Evolutionary conservation across 2,329 filamentous ascomycete genomes (phyloP).

Genomic region (Scortechinia acanthostroma): DNA sequence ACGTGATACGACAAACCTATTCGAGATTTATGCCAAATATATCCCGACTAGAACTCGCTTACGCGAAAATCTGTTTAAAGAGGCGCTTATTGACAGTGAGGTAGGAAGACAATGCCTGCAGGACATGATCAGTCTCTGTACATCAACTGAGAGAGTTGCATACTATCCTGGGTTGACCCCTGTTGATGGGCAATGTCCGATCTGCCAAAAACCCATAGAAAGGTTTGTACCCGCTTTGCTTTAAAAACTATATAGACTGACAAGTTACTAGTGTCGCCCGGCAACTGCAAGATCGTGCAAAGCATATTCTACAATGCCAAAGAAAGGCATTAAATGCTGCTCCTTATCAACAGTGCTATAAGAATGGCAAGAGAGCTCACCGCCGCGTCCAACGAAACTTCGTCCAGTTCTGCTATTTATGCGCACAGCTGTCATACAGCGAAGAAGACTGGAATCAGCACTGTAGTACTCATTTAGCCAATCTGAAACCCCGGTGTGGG

Average conservation of each 20-base stretch:
- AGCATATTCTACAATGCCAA: not conserved
- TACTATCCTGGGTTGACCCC: constrained; percentile 2
- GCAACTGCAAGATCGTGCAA: not conserved
- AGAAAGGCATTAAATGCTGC: not conserved
- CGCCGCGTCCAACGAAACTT: not conserved
- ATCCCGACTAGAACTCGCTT: not conserved
- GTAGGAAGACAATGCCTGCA: not conserved
- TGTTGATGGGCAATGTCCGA: constrained; percentile 2
- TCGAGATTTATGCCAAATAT: constrained; percentile 5
- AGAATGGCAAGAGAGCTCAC: not conserved
- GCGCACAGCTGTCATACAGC: not conserved
- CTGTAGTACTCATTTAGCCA: not conserved
- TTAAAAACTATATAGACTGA: not conserved
- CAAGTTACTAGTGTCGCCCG: no score
- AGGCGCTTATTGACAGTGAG: not conserved
- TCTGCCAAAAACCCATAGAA: not conserved
- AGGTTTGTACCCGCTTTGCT: not conserved
- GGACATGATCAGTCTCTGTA: not conserved
- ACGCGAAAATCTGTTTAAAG: not conserved
- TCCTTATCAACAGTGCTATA: not conserved
- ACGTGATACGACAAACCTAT: not conserved
- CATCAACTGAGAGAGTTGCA: not conserved
- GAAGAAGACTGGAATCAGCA: not conserved
- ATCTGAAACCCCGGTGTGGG: not conserved
- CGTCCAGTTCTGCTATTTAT: not conserved